A percentile compares a stretch with the other conserved stretches of the same genome.
These are phyloP conservation scores for Hypoxylon subgilvum DNA, from an alignment of 495 filamentous ascomycete genomes.

Conservation along the genomic window DNA sequence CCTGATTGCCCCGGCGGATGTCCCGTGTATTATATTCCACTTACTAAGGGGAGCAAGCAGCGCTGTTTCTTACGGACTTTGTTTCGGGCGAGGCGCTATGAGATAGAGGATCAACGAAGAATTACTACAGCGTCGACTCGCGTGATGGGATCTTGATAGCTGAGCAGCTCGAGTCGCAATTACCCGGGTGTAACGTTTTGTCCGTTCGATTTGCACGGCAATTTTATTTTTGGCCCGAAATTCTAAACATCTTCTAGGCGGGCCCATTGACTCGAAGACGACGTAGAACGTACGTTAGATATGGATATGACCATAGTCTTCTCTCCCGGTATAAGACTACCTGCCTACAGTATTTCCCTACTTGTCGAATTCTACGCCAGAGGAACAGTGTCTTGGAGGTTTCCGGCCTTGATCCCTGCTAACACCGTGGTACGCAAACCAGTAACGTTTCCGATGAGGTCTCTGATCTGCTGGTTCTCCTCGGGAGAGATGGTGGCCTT, in stretches of 20 bases:
- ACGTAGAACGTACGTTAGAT: no score
- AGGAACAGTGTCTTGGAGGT: conserved; percentile 26
- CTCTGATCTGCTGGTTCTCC: conserved; percentile 21
- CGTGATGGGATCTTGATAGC: no score
- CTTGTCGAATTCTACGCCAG: background rate
- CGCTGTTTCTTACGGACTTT: background rate
- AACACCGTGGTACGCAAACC: conserved; percentile 8
- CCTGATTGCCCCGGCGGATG: background rate
- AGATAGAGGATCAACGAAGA: no score
- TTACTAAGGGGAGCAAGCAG: background rate
- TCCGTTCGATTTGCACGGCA: no score
- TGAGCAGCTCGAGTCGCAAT: no score
- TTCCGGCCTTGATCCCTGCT: background rate
- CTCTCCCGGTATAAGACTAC: background rate
- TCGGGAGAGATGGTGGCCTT: conserved; percentile 47
- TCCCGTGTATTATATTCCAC: conserved; percentile 5
- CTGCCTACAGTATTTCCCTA: no score
- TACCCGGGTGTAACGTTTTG: no score
- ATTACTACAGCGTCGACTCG: no score
- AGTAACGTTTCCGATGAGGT: conserved; percentile 16
- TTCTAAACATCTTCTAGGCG: no score
- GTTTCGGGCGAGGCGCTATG: background rate
- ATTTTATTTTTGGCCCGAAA: no score
- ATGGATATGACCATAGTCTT: no score
- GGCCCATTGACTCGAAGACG: no score